A percentile compares a stretch with the other conserved stretches of the same genome.
Evolutionary conservation across 208 protist species (phyloP).

Genomic region (Trichomonas gallinae): DNA sequence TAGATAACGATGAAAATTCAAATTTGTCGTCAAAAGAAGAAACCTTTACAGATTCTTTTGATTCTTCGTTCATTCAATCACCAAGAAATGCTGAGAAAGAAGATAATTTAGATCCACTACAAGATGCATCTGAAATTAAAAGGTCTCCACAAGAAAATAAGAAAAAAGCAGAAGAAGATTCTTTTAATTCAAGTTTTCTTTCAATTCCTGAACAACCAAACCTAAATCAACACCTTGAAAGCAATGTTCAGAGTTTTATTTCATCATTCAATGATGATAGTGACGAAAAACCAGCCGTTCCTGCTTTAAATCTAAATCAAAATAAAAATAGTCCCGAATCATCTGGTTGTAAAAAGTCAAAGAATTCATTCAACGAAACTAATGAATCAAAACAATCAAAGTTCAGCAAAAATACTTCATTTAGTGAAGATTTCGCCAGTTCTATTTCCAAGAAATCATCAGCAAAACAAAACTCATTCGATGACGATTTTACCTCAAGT

Average conservation of each 20-base stretch:
- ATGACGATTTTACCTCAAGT: not conserved
- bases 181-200: not conserved
- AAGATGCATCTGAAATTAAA: not conserved
- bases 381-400: too few relatives aligned
- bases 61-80: not conserved
- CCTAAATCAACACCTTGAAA: not conserved
- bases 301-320: too few relatives aligned
- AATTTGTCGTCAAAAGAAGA: not conserved
- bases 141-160: not conserved
- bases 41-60: not conserved
- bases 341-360: too few relatives aligned
- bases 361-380: too few relatives aligned
- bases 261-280: not conserved
- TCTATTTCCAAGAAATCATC: not conserved
- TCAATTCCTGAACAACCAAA: not conserved
- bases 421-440: too few relatives aligned
- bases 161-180: not conserved
- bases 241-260: not conserved
- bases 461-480: not conserved
- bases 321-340: too few relatives aligned
- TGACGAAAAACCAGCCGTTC: not conserved
- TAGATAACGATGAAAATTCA: not conserved
- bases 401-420: too few relatives aligned
- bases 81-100: not conserved
- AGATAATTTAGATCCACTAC: not conserved